Evolutionary conservation across 75 land plant species (phyloP).

Genomic region (Cunninghamia lanceolata): DNA sequence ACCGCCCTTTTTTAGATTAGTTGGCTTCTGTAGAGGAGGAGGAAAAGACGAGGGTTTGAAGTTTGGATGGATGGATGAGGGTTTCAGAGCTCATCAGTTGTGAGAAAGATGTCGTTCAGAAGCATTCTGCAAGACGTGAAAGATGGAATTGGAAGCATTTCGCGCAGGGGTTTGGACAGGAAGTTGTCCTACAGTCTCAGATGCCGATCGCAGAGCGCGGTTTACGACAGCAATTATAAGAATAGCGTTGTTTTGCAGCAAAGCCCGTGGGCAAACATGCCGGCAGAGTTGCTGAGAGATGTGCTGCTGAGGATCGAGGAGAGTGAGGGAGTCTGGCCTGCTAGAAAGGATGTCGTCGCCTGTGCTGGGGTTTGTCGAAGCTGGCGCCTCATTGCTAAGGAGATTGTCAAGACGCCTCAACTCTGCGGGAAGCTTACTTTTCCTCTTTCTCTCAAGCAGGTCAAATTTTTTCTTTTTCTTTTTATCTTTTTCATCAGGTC

Average conservation of each 20-base stretch:
- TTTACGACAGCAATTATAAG: background rate
- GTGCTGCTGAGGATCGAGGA: slow-evolving; percentile 62
- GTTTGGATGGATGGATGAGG: background rate
- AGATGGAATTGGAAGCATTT: slow-evolving; percentile 45
- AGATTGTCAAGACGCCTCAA: slow-evolving; percentile 61
- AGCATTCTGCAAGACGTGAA: slow-evolving; percentile 36
- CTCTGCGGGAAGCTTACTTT: slow-evolving; percentile 61
- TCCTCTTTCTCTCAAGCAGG: slow-evolving; percentile 83
- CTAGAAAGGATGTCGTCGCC: slow-evolving; percentile 64
- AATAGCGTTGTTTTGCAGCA: slow-evolving; percentile 16
- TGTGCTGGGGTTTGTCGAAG: slow-evolving; percentile 84
- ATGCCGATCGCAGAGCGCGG: slow-evolving; percentile 24
- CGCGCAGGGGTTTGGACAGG: slow-evolving; percentile 41
- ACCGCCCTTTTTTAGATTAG: background rate
- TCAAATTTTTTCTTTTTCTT: slow-evolving; percentile 9
- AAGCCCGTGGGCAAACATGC: slow-evolving; percentile 75
- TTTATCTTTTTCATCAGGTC: background rate
- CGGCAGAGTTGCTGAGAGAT: slow-evolving; percentile 76
- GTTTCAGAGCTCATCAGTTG: background rate
- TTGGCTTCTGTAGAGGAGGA: background rate
- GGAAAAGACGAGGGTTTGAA: background rate
- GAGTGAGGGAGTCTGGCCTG: slow-evolving; percentile 63
- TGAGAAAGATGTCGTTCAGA: slow-evolving; percentile 14
- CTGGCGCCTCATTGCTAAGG: slow-evolving; percentile 69
- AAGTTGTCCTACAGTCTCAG: slow-evolving; percentile 31